Base-by-base conservation (phyloP, 139 green algal species). In the Penium margaritaceum region DNA sequence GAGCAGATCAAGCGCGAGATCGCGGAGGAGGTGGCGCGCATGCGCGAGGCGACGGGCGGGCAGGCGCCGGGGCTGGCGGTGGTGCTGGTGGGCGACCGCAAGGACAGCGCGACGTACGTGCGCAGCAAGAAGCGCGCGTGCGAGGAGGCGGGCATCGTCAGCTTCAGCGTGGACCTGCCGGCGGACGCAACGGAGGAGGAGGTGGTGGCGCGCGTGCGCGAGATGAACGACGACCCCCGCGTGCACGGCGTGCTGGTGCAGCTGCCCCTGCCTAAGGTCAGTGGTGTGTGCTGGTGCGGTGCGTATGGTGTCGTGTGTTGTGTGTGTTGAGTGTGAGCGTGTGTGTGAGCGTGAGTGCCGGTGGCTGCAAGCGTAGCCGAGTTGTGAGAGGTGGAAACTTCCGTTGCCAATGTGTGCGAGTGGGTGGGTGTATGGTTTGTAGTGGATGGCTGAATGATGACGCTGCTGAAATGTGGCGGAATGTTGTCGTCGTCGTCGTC, bases 221-320 rank as follows among this genome's bases (percentile, higher is more conserved):
- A 73, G 29, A 88, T 94, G 70, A 96, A 95, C 71, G 73, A 61
- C 7, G 84, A 97, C 70, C 79, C 84, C 0, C 47, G 84, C 24
- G 87, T 97, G 30, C 91, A 98, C 83, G 94, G 94, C 64, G 94
- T 98, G 41, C 86, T 98, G 34, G 89, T 98, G 66, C 94, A 98
- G 88, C 86, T 98, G 62, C 93, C 93, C 3, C 84, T 98, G 51
- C 94, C 94, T 9, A 84, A 85, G 51, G 68, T 55, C 19, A 15
- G 63, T 58, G 15, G 0, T 29, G 6, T 9, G 6, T 58, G 21
- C 63, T 55, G 44, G 44, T 19, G 21, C 24, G 29, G 4, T 0
- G 14, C 21, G 46, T 58, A 9, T 19, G 6, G 46, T 21, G 46
- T 32, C 29, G 27, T 58, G 15, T 9, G 6, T 55, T 6, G 15